These are phyloP conservation scores for Corallochytrium limacisporum DNA, from an alignment of 78 protist genomes.

Conservation along the genomic window DNA sequence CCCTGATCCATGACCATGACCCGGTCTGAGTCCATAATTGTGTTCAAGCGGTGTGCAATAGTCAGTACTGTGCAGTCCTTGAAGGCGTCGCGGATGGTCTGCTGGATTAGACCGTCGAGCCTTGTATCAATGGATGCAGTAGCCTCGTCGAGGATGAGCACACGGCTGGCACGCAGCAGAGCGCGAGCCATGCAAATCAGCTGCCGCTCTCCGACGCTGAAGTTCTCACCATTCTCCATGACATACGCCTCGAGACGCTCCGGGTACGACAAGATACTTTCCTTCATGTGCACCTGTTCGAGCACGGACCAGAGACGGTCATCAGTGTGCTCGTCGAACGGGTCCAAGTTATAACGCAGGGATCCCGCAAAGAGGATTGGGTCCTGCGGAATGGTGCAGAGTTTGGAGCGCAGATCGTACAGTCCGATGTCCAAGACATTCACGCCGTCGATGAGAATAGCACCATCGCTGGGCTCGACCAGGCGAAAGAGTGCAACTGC, in stretches of 20 bases:
- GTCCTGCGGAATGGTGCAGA: conserved; percentile 80
- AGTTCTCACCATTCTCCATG: conserved; percentile 65
- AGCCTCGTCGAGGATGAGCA: conserved; percentile 78
- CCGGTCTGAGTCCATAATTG: conserved; percentile 35
- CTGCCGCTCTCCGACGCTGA: conserved; percentile 81
- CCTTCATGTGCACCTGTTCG: conserved; percentile 30
- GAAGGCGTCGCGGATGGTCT: conserved; percentile 17
- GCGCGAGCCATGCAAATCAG: conserved; percentile 83
- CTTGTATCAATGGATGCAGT: conserved; percentile 66
- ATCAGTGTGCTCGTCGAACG: conserved; percentile 45
- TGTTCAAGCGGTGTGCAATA: conserved; percentile 56
- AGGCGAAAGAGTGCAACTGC: conserved; percentile 21
- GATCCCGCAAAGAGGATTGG: conserved; percentile 71
- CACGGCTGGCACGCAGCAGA: conserved; percentile 27
- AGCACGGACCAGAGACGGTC: conserved; percentile 45
- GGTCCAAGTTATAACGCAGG: conserved; percentile 74
- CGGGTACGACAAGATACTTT: not conserved
- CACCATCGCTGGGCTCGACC: conserved; percentile 2
- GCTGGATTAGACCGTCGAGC: conserved; percentile 25
- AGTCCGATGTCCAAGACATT: conserved; percentile 26
- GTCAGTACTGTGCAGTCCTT: conserved; percentile 49
- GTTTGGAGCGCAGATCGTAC: conserved; percentile 34
- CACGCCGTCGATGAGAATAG: conserved; percentile 31
- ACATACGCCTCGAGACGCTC: not conserved
- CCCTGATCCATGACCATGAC: conserved; percentile 17